Percentiles rank a stretch among this genome's conserved stretches.
Evolutionary conservation across 768 basidiomycete species (phyloP).

Genomic region (Tulasnella sp.): DNA sequence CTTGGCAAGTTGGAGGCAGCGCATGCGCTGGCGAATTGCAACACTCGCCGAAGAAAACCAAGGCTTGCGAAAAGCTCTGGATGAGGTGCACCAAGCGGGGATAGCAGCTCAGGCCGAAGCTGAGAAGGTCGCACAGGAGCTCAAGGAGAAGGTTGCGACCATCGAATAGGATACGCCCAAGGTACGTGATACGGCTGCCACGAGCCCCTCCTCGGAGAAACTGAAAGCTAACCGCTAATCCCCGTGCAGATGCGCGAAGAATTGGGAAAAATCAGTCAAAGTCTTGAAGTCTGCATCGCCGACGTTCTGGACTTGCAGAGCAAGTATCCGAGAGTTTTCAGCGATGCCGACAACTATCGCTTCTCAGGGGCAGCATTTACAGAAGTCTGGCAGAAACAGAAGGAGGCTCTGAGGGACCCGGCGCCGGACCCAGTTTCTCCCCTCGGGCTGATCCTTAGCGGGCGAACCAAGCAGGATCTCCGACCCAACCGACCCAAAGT

Average conservation of each 20-base stretch:
- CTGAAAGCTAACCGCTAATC: neutral
- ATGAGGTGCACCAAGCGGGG: neutral
- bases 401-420: neutral
- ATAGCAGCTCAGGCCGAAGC: neutral
- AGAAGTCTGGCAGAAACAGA: neutral
- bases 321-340: neutral
- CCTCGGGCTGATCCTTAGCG: neutral
- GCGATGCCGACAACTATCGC: neutral
- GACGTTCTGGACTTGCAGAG: neutral
- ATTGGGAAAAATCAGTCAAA: neutral
- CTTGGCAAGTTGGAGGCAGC: neutral
- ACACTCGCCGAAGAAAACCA: neutral
- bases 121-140: neutral
- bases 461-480: neutral
- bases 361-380: neutral
- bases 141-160: neutral
- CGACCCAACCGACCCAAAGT: neutral
- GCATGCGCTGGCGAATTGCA: neutral
- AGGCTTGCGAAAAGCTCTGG: neutral
- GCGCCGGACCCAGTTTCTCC: neutral
- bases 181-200: neutral
- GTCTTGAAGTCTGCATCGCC: neutral
- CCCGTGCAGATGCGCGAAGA: neutral
- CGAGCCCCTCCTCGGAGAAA: neutral
- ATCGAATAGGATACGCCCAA: neutral